Evolutionary conservation across 495 filamentous ascomycete species (phyloP).

Genomic region (Tuber microsphaerosporum): DNA sequence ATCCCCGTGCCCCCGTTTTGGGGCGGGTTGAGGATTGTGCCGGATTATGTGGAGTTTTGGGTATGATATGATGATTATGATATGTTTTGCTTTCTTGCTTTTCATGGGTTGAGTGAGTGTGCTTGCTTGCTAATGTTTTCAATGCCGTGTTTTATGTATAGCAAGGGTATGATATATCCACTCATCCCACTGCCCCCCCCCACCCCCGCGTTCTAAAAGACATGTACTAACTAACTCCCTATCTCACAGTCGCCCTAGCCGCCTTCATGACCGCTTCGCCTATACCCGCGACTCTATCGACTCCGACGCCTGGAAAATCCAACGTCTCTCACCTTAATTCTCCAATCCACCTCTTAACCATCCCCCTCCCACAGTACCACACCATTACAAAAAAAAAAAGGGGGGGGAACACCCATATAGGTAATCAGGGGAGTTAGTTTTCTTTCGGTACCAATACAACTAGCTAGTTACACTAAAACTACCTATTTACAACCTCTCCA

Average conservation of each 20-base stretch:
- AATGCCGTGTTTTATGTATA: background rate
- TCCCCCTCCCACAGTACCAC: slow-evolving; percentile 42
- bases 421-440: background rate
- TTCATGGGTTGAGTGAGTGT: background rate
- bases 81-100: slow-evolving; percentile 7
- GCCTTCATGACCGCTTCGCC: slow-evolving; percentile 86
- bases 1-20: slow-evolving; percentile 91
- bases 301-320: slow-evolving; percentile 51
- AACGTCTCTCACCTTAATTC: slow-evolving; percentile 55
- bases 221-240: slow-evolving; percentile 16
- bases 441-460: background rate
- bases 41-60: slow-evolving; percentile 89
- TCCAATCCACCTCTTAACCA: slow-evolving; percentile 40
- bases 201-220: background rate
- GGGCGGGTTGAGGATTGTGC: slow-evolving; percentile 82
- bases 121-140: background rate
- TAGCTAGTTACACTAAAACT: background rate
- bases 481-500: background rate
- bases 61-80: slow-evolving; percentile 13
- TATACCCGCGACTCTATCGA: slow-evolving; percentile 57
- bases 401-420: background rate
- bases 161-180: slow-evolving; percentile 24
- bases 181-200: background rate
- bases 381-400: background rate
- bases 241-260: slow-evolving; percentile 68